Evolutionary conservation across 2,329 filamentous ascomycete species (phyloP), one percentile per base, ranked within the genome.

Genomic region (Aureobasidium subglaciale): DNA sequence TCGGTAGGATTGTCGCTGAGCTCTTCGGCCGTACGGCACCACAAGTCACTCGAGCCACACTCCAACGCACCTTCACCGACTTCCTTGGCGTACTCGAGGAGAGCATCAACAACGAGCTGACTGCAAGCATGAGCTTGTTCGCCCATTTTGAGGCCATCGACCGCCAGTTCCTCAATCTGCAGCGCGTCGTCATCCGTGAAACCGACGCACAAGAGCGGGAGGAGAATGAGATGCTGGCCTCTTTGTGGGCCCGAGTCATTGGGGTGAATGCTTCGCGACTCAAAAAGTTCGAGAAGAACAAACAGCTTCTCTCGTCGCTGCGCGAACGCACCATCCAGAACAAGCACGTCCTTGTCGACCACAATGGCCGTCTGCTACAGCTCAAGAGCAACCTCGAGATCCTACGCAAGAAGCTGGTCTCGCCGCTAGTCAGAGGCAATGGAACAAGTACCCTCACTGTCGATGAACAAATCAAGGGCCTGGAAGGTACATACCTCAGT

Each of bases 201-300:
- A 83, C 86, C 18, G 85, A 87, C 60, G 81, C 82, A 5, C 90
- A 96, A 67, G 89, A 96, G 60, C 84, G 86, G 38, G 77, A 84
- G 27, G 88, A 95, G 68, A 84, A 83, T 59, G 90, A 96, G 65
- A 80, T 93, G 64, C 84, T 96, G 40, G 85, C 86, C 2, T 86
- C 84, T 2, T 80, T 96, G 8, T 97, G 92, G 92, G 87, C 88
- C 2, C 84, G 86, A 43, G 83, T 95, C 20, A 82, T 96, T 1
- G 91, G 90, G 1, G 78, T 86, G 35, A 86, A 88, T 64, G 84
- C 87, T 7, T 78, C 78, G 41, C 80, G 86, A 61, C 78, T 96
- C n/a, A 82, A 83, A 67, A 96, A 96, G 70, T 96, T 90, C 71
- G 90, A 96, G 69, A 89, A 88, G 72, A 97, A 97, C 75, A 86